Base-by-base conservation (phyloP, 148 eudicot species). In the Persicaria maculosa region DNA sequence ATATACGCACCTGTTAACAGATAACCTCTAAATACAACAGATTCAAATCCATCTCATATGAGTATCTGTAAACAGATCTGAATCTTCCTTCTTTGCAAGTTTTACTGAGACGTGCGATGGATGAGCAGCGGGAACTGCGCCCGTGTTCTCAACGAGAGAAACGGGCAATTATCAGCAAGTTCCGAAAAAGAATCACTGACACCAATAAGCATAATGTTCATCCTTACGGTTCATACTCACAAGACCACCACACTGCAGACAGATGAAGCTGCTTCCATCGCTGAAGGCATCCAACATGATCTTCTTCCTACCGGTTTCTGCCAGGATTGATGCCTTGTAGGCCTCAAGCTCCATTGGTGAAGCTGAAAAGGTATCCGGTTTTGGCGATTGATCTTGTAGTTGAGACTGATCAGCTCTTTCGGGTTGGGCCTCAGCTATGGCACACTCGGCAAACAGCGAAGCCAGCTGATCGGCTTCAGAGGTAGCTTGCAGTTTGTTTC, bases 391-490 rank as follows among this genome's bases (percentile, higher is more conserved):
- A 58, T 17, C 57, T 62, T 14, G 52, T 10, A 59, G 6, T 68
- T 70, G 16, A 81, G 4, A 44, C 36, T 75, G 72, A 68, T 64
- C 79, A 44, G 77, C 43, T 68, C 59, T 75, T 0, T 70, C 54
- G 22, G 97, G 97, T 65, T 86, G 83, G 73, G 96, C 99, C 82
- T 95, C 99, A 44, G 91, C 96, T 16, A 95, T 90, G 9, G 90
- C 99, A 89, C 99, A 95, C 77, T 95, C 94, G 0, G 96, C 99
- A 88, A 95, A 95, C 52, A 95, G 81, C 31, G 97, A 90, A 59
- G 99, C 96, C 58, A 95, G 81, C 72, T 92, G 86, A 79, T 95
- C 99, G 50, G 97, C 96, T 53, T 89, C 92, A 70, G 86, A 74
- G 75, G 78, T 86, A 25, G 92, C 76, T 80, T 85, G 92, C 25